Conservation (phyloP, 805 yeast genomes). For the Candida boidinii region DNA sequence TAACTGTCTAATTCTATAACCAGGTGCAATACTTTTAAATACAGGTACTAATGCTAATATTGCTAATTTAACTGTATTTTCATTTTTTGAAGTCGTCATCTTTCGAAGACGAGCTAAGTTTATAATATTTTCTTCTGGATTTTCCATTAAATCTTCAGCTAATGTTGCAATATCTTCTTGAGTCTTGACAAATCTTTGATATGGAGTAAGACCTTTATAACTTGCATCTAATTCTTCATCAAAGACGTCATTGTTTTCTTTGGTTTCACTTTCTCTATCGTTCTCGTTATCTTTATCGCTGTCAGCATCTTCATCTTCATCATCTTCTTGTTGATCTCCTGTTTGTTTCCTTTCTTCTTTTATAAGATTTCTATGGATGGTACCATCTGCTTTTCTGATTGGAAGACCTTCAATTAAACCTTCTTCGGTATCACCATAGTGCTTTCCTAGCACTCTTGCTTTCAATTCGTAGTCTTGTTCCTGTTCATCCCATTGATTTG, state of each 20-base stretch:
- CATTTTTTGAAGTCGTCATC: conserved; percentile 61
- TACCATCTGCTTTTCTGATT: conserved; percentile 64
- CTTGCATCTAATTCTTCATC: conserved; percentile 24
- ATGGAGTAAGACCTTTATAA: conserved; percentile 39
- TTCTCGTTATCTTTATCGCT: conserved; percentile 7
- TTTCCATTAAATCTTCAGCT: conserved; percentile 72
- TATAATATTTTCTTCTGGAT: conserved; percentile 78
- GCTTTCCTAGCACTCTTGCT: no score
- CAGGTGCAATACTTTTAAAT: conserved; percentile 79
- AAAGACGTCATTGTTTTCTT: conserved; percentile 8
- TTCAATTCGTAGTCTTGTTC: conserved; percentile 72
- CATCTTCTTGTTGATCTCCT: conserved; percentile 5
- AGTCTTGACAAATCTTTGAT: conserved; percentile 46
- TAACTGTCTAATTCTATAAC: conserved; percentile 77
- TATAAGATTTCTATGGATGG: conserved; percentile 53
- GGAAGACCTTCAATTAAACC: conserved; percentile 66
- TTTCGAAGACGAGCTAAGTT: conserved; percentile 57
- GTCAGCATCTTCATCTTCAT: conserved; percentile 9
- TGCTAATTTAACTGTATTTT: conserved; percentile 61
- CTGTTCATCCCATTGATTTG: conserved; percentile 51
- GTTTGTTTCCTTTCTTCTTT: conserved; percentile 6
- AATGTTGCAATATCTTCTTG: conserved; percentile 80
- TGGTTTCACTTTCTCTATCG: conserved; percentile 7
- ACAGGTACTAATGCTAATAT: conserved; percentile 75
- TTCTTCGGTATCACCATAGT: conserved; percentile 31